Evolutionary conservation across 805 yeast genomes (phyloP), one percentile per base, ranked within the genome.

Genomic region (Candida wancherniae): DNA sequence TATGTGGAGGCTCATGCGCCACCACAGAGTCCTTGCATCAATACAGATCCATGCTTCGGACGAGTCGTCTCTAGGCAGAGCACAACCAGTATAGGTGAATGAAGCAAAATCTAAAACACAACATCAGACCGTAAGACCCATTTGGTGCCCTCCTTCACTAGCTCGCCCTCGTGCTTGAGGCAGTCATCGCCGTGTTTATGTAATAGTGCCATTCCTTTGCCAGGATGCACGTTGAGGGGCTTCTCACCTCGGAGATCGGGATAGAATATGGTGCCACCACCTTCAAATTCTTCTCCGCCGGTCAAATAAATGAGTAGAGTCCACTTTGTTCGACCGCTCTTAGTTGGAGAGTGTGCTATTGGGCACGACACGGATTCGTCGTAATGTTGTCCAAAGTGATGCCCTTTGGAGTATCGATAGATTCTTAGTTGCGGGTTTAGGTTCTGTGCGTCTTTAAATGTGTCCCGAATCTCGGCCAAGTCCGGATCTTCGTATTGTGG

Each of bases 111-210:
- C n/a, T 7, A 24, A 6, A 16, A 12, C 27, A n/a, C n/a, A n/a
- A 77, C 69, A 47, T 77, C 83, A 36, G 79, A 73, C 49, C 84
- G 50, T 7, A 77, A 48, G 0, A 77, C 75, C 84, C 83, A 77
- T 48, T 77, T 77, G 17, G 56, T 71, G 0, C 83, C 84, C 2
- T 42, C 48, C 6, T 41, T 50, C 0, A 77, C 81, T 28, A 60
- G 36, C 37, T 70, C 70, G 3, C 73, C 82, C 39, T 77, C 82
- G 42, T 77, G 84, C 28, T 64, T 48, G 37, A 77, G 46, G 48
- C 84, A 77, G 39, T 76, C 80, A 37, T 73, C 76, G 0, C 84
- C 83, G 48, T 77, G 84, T 41, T 75, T 75, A 44, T 77, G 84
- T 27, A 77, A 51, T 24, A 77, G 56, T 0, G 78, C 80, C 69